These are phyloP conservation scores for Halophytophthora batemanensis DNA, from an alignment of 352 stramenopile species.

Conservation along the genomic window DNA sequence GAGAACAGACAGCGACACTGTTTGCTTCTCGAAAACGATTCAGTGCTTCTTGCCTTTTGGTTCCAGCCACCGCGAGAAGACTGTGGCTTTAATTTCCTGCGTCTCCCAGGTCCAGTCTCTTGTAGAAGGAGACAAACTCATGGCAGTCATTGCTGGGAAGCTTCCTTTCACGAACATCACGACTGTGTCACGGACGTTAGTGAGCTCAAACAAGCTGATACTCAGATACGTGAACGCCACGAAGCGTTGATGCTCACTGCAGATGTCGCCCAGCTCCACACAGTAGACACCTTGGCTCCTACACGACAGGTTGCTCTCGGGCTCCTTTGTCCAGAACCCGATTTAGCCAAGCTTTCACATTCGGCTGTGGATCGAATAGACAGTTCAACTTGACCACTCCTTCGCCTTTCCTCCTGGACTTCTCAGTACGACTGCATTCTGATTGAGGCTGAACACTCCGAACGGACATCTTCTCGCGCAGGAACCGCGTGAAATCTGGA, in stretches of 20 bases:
- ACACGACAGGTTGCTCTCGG: constrained; percentile 8
- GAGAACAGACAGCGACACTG: too few species aligned
- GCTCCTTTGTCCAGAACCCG: constrained; percentile 24
- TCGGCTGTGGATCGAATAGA: constrained; percentile 40
- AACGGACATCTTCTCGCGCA: constrained; percentile 33
- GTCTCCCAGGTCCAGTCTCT: too few species aligned
- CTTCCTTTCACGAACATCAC: too few species aligned
- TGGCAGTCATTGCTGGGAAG: too few species aligned
- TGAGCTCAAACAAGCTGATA: constrained; percentile 27
- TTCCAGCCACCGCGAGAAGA: too few species aligned
- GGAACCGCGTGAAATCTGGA: constrained; percentile 36
- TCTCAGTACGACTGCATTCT: neutral
- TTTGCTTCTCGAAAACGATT: too few species aligned
- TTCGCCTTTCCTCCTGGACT: neutral
- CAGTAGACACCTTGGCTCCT: neutral
- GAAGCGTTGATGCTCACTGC: neutral
- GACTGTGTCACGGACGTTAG: constrained; percentile 38
- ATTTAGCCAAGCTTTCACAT: constrained; percentile 32
- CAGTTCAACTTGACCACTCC: constrained; percentile 22
- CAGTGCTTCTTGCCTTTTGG: too few species aligned
- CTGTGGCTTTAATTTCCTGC: too few species aligned
- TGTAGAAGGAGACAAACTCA: too few species aligned
- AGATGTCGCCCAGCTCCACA: neutral
- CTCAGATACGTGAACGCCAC: neutral
- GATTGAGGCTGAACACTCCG: neutral